A percentile compares a stretch with the other conserved stretches of the same genome.
Conservation (phyloP, 257 asterid species). For the Forsythia suspensa region DNA sequence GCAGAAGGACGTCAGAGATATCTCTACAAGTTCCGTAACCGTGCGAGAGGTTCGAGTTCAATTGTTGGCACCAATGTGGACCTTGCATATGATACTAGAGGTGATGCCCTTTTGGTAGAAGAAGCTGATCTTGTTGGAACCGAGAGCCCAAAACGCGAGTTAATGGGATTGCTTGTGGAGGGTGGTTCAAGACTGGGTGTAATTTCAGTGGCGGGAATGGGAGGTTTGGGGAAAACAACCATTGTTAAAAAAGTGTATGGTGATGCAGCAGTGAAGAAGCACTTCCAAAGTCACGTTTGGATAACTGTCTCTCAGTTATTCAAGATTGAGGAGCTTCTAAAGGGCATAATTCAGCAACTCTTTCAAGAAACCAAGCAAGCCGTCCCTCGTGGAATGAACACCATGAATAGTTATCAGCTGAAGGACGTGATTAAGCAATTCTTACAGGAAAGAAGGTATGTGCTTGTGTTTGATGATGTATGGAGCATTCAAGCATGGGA, state of each 20-base stretch:
- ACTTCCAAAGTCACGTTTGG: neutral
- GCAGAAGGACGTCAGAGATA: conserved; percentile 19
- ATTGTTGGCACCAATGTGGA: neutral
- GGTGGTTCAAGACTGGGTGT: neutral
- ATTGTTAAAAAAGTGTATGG: conserved; percentile 10
- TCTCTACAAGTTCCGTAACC: neutral
- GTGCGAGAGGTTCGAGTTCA: neutral
- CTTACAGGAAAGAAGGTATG: conserved; percentile 11
- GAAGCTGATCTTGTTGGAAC: conserved; percentile 16
- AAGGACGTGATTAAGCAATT: conserved; percentile 2
- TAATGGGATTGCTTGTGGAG: neutral
- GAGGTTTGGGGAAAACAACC: conserved; percentile 18
- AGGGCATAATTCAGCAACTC: conserved; percentile 12
- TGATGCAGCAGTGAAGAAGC: neutral
- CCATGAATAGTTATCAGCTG: neutral
- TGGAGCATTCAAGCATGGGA: conserved; percentile 22
- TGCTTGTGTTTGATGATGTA: conserved; percentile 24
- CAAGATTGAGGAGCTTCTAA: conserved; percentile 18
- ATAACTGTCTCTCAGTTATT: neutral
- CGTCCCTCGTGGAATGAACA: neutral
- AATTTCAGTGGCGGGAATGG: conserved; percentile 6
- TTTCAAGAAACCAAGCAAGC: conserved; percentile 8
- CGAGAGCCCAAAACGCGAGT: neutral
- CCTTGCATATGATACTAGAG: neutral
- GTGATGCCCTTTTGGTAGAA: conserved; percentile 15